These are phyloP conservation scores for Fraxinus baroniana DNA, from an alignment of 305 asterid genomes.

Conservation along the genomic window DNA sequence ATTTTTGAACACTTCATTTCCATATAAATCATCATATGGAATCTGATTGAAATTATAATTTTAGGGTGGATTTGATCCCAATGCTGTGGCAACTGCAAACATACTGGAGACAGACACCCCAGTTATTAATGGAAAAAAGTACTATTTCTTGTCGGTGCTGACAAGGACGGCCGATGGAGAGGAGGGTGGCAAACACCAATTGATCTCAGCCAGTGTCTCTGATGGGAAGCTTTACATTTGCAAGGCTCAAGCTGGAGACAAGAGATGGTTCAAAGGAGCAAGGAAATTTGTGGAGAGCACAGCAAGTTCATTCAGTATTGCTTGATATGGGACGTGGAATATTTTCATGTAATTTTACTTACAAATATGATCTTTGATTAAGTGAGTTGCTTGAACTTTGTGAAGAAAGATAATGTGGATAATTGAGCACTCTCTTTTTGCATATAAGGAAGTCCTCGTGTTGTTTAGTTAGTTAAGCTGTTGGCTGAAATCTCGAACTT, in stretches of 20 bases:
- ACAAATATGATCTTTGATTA: neutral
- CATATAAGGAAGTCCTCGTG: neutral
- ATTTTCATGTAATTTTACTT: neutral
- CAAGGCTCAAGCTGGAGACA: slow-evolving; percentile 99
- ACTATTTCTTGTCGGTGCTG: slow-evolving; percentile 60
- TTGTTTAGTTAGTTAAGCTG: neutral
- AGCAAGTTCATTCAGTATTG: slow-evolving; percentile 67
- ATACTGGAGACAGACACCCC: slow-evolving; percentile 68
- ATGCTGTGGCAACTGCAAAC: slow-evolving; percentile 84
- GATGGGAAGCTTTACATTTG: slow-evolving; percentile 88
- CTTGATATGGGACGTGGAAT: slow-evolving; percentile 24
- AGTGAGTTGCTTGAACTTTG: neutral
- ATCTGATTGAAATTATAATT: slow-evolving; percentile 1
- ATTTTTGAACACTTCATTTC: neutral
- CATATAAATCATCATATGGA: neutral
- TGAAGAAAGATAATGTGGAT: neutral
- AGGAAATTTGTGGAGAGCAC: slow-evolving; percentile 79
- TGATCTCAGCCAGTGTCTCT: slow-evolving; percentile 69
- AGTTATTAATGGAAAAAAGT: slow-evolving; percentile 46
- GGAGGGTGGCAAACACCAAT: slow-evolving; percentile 94
- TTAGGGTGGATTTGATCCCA: slow-evolving; percentile 90
- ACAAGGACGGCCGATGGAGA: slow-evolving; percentile 96
- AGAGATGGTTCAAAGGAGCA: slow-evolving; percentile 98
- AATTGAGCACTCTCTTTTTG: neutral
- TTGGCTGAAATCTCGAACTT: neutral